Percentiles rank a stretch among this genome's conserved stretches.
These are phyloP conservation scores for Akanthomyces lecanii DNA, from an alignment of 2,329 filamentous ascomycete genomes.

Conservation along the genomic window DNA sequence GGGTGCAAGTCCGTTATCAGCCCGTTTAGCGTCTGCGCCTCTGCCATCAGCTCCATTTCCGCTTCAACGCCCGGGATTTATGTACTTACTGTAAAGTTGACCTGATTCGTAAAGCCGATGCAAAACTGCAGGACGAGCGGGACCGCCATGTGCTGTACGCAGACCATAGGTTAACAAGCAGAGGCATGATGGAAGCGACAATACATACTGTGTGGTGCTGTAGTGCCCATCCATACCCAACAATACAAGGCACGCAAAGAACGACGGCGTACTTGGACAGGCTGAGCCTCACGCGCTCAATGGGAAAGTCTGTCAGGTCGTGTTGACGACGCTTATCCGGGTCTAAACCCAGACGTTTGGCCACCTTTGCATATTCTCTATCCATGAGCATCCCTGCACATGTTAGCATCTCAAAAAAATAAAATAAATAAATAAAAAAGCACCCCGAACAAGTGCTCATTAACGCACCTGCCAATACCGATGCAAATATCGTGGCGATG, in stretches of 20 bases:
- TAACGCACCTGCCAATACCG: not conserved
- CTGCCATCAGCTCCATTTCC: not conserved
- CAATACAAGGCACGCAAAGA: not conserved
- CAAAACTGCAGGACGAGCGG: conserved; percentile 5
- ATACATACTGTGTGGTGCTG: conserved; percentile 4
- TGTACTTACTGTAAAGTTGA: not conserved
- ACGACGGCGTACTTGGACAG: conserved; percentile 4
- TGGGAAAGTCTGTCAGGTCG: conserved; percentile 5
- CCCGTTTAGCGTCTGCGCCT: not conserved
- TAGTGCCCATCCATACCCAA: not conserved
- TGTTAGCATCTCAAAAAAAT: not conserved
- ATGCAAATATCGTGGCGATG: not conserved
- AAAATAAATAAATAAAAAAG: no score
- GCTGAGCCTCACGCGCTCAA: conserved; percentile 1
- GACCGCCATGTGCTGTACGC: not conserved
- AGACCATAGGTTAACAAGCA: not conserved
- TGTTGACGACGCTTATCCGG: not conserved
- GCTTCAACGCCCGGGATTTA: not conserved
- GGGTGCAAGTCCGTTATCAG: not conserved
- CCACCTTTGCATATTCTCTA: not conserved
- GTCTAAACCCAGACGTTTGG: not conserved
- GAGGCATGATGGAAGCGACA: not conserved
- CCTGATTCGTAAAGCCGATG: conserved; percentile 8
- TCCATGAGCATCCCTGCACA: not conserved
- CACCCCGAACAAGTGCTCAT: not conserved